These are phyloP conservation scores for Pythium periplocum DNA, from an alignment of 352 stramenopile genomes.

Conservation along the genomic window DNA sequence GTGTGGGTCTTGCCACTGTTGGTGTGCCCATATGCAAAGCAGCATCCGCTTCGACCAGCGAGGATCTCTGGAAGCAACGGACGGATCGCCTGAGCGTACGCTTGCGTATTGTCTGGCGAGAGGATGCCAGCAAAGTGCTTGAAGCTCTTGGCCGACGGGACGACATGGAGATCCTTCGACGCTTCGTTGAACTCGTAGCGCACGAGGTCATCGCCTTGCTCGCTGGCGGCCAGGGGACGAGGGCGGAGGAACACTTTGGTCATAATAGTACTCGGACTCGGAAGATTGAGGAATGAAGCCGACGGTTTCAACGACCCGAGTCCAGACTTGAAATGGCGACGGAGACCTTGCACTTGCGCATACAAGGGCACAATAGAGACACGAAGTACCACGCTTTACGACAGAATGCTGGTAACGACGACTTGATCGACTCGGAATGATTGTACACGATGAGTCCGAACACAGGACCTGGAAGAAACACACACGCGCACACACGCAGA, in stretches of 20 bases:
- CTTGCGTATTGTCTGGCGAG: slow-evolving; percentile 23
- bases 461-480: no score
- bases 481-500: no score
- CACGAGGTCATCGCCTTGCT: slow-evolving; percentile 19
- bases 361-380: no score
- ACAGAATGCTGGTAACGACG: no score
- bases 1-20: slow-evolving; percentile 62
- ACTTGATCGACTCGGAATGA: no score
- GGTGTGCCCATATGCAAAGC: slow-evolving; percentile 56
- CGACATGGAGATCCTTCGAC: not conserved
- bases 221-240: slow-evolving; percentile 23
- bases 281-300: no score
- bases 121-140: slow-evolving; percentile 28
- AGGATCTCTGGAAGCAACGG: slow-evolving; percentile 24
- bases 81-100: slow-evolving; percentile 24
- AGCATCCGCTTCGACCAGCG: slow-evolving; percentile 34
- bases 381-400: no score
- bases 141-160: slow-evolving; percentile 21
- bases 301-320: no score
- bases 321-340: no score
- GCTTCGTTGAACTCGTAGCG: slow-evolving; percentile 13
- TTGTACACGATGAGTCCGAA: no score
- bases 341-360: no score
- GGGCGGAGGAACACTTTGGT: slow-evolving; percentile 35
- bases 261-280: slow-evolving; percentile 10